These are phyloP conservation scores for Trypanosoma grayi DNA, from an alignment of 208 protist species.

Conservation along the genomic window DNA sequence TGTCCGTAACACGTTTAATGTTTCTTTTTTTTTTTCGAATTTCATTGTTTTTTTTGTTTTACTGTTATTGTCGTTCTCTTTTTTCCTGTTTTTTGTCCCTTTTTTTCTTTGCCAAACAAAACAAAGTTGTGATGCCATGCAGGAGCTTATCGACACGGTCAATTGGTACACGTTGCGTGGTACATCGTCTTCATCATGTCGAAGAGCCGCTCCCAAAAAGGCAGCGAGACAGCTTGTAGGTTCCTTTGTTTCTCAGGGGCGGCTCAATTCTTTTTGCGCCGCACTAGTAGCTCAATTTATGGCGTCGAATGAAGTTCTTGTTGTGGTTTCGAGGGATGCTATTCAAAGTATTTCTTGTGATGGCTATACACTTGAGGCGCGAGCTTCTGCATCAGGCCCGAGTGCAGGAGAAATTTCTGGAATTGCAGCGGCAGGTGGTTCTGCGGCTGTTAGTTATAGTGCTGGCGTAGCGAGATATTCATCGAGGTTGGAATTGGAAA, in stretches of 20 bases:
- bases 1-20: background rate
- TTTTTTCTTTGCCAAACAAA: slow-evolving; percentile 3
- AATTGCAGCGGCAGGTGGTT: slow-evolving; percentile 34
- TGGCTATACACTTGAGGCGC: slow-evolving; percentile 36
- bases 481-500: slow-evolving; percentile 9
- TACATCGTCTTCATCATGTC: slow-evolving; percentile 14
- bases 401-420: slow-evolving; percentile 54
- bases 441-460: slow-evolving; percentile 16
- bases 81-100: slow-evolving; percentile 5
- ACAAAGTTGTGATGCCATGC: slow-evolving; percentile 37
- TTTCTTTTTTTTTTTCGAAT: slow-evolving; percentile 2
- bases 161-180: slow-evolving; percentile 48
- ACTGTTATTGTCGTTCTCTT: background rate
- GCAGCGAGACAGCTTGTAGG: slow-evolving; percentile 52
- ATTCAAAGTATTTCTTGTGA: slow-evolving; percentile 62
- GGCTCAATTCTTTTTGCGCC: slow-evolving; percentile 49
- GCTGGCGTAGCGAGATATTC: slow-evolving; percentile 23
- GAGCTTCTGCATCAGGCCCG: slow-evolving; percentile 25
- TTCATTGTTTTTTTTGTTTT: background rate
- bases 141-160: slow-evolving; percentile 59
- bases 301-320: slow-evolving; percentile 52
- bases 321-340: slow-evolving; percentile 60
- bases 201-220: slow-evolving; percentile 34
- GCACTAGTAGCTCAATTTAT: slow-evolving; percentile 53
- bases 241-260: slow-evolving; percentile 30